Evolutionary conservation across 495 filamentous ascomycete species (phyloP).

Genomic region (Talaromyces ruber): DNA sequence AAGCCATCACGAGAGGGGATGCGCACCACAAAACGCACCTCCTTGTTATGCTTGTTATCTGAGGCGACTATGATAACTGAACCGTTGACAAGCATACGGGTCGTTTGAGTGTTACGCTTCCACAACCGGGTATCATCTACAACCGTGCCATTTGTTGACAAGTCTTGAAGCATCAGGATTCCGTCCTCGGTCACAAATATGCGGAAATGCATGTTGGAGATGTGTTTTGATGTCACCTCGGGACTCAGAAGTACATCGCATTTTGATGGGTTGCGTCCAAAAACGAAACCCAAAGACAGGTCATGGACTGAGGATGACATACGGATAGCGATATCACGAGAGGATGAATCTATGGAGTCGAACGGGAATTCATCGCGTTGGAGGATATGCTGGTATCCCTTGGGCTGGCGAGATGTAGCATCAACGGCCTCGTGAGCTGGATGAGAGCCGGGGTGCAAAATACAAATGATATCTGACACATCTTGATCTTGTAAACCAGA

Average conservation of each 20-base stretch:
- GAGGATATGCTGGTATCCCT: slow-evolving; percentile 52
- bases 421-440: slow-evolving; percentile 60
- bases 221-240: slow-evolving; percentile 42
- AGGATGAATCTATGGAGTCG: slow-evolving; percentile 33
- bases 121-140: slow-evolving; percentile 62
- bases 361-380: slow-evolving; percentile 31
- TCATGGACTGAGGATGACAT: slow-evolving; percentile 63
- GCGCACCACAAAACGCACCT: slow-evolving; percentile 74
- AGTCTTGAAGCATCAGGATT: slow-evolving; percentile 83
- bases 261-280: slow-evolving; percentile 62
- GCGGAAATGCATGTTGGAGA: slow-evolving; percentile 88
- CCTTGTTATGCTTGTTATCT: slow-evolving; percentile 29
- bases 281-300: slow-evolving; percentile 62
- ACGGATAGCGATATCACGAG: slow-evolving; percentile 66
- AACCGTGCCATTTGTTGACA: slow-evolving; percentile 85
- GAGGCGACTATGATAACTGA: slow-evolving; percentile 65
- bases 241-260: slow-evolving; percentile 66
- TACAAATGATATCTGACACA: slow-evolving; percentile 78
- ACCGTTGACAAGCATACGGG: slow-evolving; percentile 60
- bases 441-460: slow-evolving; percentile 71
- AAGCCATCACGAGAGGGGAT: slow-evolving; percentile 63
- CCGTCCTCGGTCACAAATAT: slow-evolving; percentile 76
- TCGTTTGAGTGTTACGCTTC: slow-evolving; percentile 33
- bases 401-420: slow-evolving; percentile 21
- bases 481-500: slow-evolving; percentile 75